Evolutionary conservation across 805 yeast genomes (phyloP), one percentile per base, ranked within the genome.

Genomic region (Starmerella stigmatis): DNA sequence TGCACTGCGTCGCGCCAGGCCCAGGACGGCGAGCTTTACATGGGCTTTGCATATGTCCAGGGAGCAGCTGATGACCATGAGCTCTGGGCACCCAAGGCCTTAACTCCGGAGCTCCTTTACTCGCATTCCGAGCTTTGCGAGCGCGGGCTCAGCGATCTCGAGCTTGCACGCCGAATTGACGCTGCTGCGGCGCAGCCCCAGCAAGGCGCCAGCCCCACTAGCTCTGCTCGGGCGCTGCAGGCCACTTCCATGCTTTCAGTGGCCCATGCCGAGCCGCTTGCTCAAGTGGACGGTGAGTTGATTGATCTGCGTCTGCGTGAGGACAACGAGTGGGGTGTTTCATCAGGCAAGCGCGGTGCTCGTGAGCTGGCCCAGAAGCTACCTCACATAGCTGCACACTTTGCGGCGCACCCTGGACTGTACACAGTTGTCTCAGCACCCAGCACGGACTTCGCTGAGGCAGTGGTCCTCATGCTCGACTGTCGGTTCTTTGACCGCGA

Each of bases 1-100:
- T 69, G 84, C 41, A 79, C 86, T 0, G 80, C 82, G 0, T 80
- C 88, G 34, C 67, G 69, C 45, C 69, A 67, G 57, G 74, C 71
- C 16, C 79, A 75, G 52, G 84, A 78, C 59, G 85, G 83, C 7
- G 63, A 65, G 6, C 70, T 65, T 41, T 64, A 64, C 39, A 54
- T 70, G 39, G 79, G 77, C 0, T 79, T 64, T 52, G 62, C 70
- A 0, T 86, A 86, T 57, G 82, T 86, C 1, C 96, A 86, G 61
- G 96, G 96, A 1, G 92, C 95, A 0, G 96, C 92, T 0, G 96
- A 86, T 61, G 96, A 88, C 56, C 94, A 86, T 59, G 96, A 86
- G 56, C 65, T 79, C 10, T 86, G 96, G 96, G 73, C 80, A 0
- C 66, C 72, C 4, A 64, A 69, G 0, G 19, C 25, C 2, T 60